These are phyloP conservation scores for Lepraria neglecta DNA, from an alignment of 495 filamentous ascomycete genomes.

Conservation along the genomic window DNA sequence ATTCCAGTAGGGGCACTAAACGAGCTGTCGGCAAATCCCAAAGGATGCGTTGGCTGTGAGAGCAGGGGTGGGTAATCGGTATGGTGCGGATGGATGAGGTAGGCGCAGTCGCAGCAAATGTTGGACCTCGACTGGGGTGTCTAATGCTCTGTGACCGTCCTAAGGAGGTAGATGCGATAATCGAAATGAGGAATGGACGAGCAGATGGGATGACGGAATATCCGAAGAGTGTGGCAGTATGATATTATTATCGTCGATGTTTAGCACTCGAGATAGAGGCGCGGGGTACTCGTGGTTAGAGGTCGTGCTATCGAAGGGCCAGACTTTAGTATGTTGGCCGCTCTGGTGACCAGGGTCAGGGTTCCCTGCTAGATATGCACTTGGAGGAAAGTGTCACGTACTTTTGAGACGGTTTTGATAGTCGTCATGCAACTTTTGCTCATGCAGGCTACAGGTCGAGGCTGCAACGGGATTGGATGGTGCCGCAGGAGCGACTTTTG, in stretches of 20 bases:
- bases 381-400: conserved; percentile 6
- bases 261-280: conserved; percentile 8
- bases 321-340: conserved; percentile 2
- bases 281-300: conserved; percentile 17
- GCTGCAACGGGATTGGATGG: conserved; percentile 8
- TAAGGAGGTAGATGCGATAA: neutral
- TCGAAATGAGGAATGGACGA: neutral
- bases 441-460: conserved; percentile 3
- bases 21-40: neutral
- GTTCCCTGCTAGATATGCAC: conserved; percentile 10
- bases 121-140: conserved; percentile 13
- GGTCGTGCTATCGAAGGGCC: conserved; percentile 7
- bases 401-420: conserved; percentile 8
- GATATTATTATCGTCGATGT: conserved; percentile 1
- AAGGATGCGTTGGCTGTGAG: conserved; percentile 12
- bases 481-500: neutral
- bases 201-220: neutral
- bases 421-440: neutral
- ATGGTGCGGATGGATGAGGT: neutral
- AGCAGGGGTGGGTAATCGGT: conserved; percentile 6
- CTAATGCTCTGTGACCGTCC: neutral
- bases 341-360: conserved; percentile 12
- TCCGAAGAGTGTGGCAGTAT: neutral
- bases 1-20: neutral
- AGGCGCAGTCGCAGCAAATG: conserved; percentile 17